Conservation (phyloP, 2,329 filamentous ascomycete species). For the Albifimbria verrucaria region DNA sequence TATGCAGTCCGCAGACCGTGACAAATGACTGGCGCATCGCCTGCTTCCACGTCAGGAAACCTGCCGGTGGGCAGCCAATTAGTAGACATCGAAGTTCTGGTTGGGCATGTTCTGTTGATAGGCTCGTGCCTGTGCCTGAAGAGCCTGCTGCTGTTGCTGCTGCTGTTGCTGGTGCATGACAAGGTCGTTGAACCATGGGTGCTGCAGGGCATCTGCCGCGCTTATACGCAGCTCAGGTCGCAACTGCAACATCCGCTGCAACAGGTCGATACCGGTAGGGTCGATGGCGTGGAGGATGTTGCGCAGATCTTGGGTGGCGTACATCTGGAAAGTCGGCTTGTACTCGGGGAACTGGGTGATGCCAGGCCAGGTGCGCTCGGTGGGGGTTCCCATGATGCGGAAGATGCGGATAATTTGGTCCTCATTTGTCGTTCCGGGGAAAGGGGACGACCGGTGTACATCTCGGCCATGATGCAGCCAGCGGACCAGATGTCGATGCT, state of each 20-base stretch:
- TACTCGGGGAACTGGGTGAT: constrained; percentile 97
- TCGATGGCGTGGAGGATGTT: constrained; percentile 90
- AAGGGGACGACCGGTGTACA: constrained; percentile 97
- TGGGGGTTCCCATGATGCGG: constrained; percentile 96
- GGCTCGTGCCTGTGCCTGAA: background rate
- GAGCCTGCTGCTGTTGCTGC: constrained; percentile 25
- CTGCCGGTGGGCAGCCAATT: constrained; percentile 7
- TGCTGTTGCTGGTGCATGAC: constrained; percentile 53
- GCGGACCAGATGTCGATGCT: constrained; percentile 99
- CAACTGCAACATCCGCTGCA: constrained; percentile 88
- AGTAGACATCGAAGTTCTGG: constrained; percentile 35
- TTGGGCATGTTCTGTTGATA: constrained; percentile 30
- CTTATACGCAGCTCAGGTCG: constrained; percentile 88
- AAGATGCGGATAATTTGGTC: constrained; percentile 97
- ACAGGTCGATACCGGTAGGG: constrained; percentile 76
- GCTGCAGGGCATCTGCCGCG: constrained; percentile 79
- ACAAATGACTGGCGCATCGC: too few species aligned
- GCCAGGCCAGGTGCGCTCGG: constrained; percentile 91
- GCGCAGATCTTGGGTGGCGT: constrained; percentile 85
- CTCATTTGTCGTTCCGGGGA: constrained; percentile 97
- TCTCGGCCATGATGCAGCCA: constrained; percentile 99
- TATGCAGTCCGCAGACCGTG: too few species aligned
- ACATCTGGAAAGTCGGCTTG: constrained; percentile 92
- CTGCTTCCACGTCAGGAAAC: too few species aligned
- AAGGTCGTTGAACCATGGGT: constrained; percentile 87